phyloP scores from a whole-genome alignment of 2,329 filamentous ascomycete species.

The Botrytis tulipae region DNA sequence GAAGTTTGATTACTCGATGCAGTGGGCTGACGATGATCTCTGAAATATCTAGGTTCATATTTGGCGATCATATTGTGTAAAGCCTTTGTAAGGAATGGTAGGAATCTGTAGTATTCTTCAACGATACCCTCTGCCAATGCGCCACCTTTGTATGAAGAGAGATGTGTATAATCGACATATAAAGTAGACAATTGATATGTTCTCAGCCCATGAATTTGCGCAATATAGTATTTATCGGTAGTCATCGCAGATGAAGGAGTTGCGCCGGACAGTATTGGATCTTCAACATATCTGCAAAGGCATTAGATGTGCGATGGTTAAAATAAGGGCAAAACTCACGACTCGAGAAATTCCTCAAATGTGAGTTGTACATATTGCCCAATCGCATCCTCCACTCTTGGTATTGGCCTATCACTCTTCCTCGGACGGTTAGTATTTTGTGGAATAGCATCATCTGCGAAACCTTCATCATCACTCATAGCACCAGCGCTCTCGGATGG shows the following conservation, averaged over 20 bases:
- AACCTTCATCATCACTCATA: constrained; percentile 62
- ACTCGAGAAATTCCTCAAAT: constrained; percentile 78
- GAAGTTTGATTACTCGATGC: constrained; percentile 70
- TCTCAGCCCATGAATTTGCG: constrained; percentile 76
- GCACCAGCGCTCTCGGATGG: constrained; percentile 61
- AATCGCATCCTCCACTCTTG: constrained; percentile 72
- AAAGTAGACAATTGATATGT: constrained; percentile 76
- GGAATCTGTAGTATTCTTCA: constrained; percentile 89
- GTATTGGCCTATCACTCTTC: constrained; percentile 53
- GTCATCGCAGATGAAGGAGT: constrained; percentile 68
- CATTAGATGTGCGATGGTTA: constrained; percentile 23
- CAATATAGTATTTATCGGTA: constrained; percentile 81
- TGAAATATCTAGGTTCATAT: constrained; percentile 91
- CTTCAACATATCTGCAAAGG: constrained; percentile 60
- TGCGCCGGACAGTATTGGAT: constrained; percentile 59
- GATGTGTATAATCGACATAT: constrained; percentile 84
- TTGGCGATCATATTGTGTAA: constrained; percentile 93
- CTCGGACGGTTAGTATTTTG: constrained; percentile 46
- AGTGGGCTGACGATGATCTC: constrained; percentile 83
- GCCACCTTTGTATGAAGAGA: constrained; percentile 73
- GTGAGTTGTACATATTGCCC: constrained; percentile 71
- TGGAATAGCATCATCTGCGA: constrained; percentile 64
- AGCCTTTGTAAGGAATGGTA: constrained; percentile 84
- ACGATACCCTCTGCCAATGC: constrained; percentile 83
- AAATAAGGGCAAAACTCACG: constrained; percentile 50